phyloP scores from a whole-genome alignment of 441 rosid species.

The Isatis lusitanica region DNA sequence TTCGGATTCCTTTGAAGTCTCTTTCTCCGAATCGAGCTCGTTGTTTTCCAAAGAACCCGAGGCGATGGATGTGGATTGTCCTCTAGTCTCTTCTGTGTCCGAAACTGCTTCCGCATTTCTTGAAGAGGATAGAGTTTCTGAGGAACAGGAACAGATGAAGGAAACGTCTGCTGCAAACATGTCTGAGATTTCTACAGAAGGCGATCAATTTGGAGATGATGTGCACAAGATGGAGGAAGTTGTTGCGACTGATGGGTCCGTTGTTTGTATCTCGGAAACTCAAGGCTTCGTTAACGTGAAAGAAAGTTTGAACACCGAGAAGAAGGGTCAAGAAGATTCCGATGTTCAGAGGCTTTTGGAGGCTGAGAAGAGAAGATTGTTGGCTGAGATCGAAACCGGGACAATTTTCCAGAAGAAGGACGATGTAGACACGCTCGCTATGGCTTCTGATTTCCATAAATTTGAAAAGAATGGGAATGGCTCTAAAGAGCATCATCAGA shows the following conservation, averaged over 20 bases:
- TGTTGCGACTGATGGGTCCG: constrained; percentile 16
- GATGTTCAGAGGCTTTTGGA: constrained; percentile 44
- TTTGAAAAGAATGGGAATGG: constrained; percentile 18
- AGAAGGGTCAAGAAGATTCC: constrained; percentile 29
- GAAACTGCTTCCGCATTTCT: constrained; percentile 24
- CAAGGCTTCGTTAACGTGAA: constrained; percentile 8
- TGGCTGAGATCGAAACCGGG: constrained; percentile 58
- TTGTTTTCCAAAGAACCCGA: constrained; percentile 27
- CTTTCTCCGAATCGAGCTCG: constrained; percentile 30
- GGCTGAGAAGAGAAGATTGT: constrained; percentile 54
- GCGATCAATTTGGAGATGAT: constrained; percentile 11
- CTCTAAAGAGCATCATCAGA: constrained; percentile 21
- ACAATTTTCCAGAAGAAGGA: constrained; percentile 40
- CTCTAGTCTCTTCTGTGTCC: constrained; percentile 12
- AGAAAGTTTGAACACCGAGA: constrained; percentile 27
- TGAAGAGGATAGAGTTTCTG: constrained; percentile 6
- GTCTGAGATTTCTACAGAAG: constrained; percentile 18
- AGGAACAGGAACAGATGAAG: constrained; percentile 13
- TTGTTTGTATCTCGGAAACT: constrained; percentile 25
- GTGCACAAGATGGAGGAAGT: constrained; percentile 11
- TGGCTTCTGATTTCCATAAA: constrained; percentile 11
- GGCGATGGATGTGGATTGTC: constrained; percentile 20
- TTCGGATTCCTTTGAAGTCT: constrained; percentile 23
- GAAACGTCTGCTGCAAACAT: neutral
- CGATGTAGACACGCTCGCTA: constrained; percentile 18